Evolutionary conservation across 169 alveolate genomes (phyloP).

Genomic region (Plasmodium berghei): DNA sequence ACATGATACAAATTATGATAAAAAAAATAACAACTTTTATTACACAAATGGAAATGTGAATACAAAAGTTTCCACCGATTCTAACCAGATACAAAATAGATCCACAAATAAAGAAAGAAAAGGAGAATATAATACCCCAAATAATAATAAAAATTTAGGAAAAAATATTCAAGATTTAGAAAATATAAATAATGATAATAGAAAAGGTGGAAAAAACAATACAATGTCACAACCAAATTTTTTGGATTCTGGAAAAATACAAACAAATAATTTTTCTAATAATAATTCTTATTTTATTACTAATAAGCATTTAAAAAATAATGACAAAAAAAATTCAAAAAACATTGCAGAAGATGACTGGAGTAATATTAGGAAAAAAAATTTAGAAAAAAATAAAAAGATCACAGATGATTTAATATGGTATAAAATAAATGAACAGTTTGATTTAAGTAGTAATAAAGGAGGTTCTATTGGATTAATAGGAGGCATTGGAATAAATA

Average conservation of each 20-base stretch:
- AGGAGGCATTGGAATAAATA: background rate
- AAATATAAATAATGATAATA: background rate
- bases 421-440: slow-evolving; percentile 72
- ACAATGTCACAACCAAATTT: too few relatives aligned
- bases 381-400: slow-evolving; percentile 31
- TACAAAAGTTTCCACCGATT: too few relatives aligned
- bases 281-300: slow-evolving; percentile 13
- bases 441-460: slow-evolving; percentile 23
- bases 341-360: slow-evolving; percentile 46
- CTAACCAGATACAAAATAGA: too few relatives aligned
- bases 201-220: background rate
- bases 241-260: background rate
- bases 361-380: slow-evolving; percentile 53
- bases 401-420: slow-evolving; percentile 63
- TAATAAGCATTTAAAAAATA: background rate
- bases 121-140: too few relatives aligned
- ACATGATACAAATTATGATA: too few relatives aligned
- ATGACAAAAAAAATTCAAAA: slow-evolving; percentile 41
- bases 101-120: too few relatives aligned
- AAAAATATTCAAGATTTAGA: too few relatives aligned
- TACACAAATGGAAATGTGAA: too few relatives aligned
- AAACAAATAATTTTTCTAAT: background rate
- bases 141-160: too few relatives aligned
- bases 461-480: slow-evolving; percentile 6
- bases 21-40: too few relatives aligned